Evolutionary conservation across 805 yeast genomes (phyloP).

Genomic region (Candida namnaoensis): DNA sequence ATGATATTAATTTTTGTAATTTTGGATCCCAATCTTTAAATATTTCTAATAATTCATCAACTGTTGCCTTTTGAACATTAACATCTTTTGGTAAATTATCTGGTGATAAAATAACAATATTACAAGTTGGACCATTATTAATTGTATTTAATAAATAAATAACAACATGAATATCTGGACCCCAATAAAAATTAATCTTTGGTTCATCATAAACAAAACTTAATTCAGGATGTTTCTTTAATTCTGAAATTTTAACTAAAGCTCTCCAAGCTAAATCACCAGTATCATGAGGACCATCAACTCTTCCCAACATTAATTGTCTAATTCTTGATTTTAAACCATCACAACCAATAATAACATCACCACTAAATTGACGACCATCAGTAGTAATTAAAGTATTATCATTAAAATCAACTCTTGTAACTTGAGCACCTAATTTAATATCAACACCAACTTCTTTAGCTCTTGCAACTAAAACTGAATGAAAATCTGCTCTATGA

Average conservation of each 20-base stretch:
- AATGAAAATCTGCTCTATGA: slow-evolving; percentile 21
- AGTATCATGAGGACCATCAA: too few species aligned
- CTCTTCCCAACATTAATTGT: slow-evolving; percentile 9
- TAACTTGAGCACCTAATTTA: slow-evolving; percentile 9
- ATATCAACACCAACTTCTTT: slow-evolving; percentile 13
- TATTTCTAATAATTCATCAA: slow-evolving; percentile 14
- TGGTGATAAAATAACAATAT: too few species aligned
- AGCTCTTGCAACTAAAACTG: slow-evolving; percentile 16
- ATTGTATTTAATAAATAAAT: too few species aligned
- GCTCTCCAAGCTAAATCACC: too few species aligned
- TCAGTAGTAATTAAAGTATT: slow-evolving; percentile 9
- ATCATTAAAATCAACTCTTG: slow-evolving; percentile 13
- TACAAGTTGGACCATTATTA: too few species aligned
- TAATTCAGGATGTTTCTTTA: too few species aligned
- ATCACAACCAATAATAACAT: slow-evolving; percentile 20
- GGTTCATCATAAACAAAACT: too few species aligned
- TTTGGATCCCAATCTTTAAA: slow-evolving; percentile 20
- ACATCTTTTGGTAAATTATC: too few species aligned
- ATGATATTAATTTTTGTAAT: slow-evolving; percentile 8
- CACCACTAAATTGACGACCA: slow-evolving; percentile 14
- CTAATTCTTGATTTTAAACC: slow-evolving; percentile 19
- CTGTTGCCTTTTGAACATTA: neutral
- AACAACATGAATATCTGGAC: too few species aligned
- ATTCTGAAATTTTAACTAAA: too few species aligned
- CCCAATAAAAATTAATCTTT: too few species aligned